phyloP scores from a whole-genome alignment of 108 stramenopile species.

The Pseudonitzschia multiseries region DNA sequence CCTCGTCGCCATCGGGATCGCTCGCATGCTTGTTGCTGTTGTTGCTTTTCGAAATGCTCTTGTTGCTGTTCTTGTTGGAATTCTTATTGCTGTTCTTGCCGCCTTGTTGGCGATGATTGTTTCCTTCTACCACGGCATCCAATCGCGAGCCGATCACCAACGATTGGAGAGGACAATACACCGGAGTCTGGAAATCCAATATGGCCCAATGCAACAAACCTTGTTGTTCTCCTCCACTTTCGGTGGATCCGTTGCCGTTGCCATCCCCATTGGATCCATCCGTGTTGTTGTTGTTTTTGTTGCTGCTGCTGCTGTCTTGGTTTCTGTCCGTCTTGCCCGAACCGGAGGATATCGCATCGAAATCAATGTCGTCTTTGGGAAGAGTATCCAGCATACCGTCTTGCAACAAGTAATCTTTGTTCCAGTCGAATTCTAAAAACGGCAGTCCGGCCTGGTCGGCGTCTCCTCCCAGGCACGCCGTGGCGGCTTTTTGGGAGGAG shows the following conservation, averaged over 20 bases:
- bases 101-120: conserved; percentile 20
- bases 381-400: conserved; percentile 68
- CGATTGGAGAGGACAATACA: conserved; percentile 84
- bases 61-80: not conserved
- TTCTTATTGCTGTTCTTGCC: not conserved
- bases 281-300: not conserved
- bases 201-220: conserved; percentile 89
- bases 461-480: conserved; percentile 73
- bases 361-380: conserved; percentile 26
- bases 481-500: not conserved
- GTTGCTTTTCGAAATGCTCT: not conserved
- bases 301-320: too few relatives aligned
- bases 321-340: not conserved
- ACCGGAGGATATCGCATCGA: not conserved
- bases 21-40: not conserved
- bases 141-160: conserved; percentile 92
- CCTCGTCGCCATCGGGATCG: not conserved
- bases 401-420: conserved; percentile 82
- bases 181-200: conserved; percentile 87
- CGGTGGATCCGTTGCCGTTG: conserved; percentile 14
- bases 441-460: conserved; percentile 81
- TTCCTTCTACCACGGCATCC: conserved; percentile 71
- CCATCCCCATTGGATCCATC: conserved; percentile 4
- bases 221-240: conserved; percentile 23
- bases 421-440: conserved; percentile 68